Evolutionary conservation across 2,329 filamentous ascomycete genomes (phyloP), one percentile per base, ranked within the genome.

Genomic region (Tolypocladium sp.): DNA sequence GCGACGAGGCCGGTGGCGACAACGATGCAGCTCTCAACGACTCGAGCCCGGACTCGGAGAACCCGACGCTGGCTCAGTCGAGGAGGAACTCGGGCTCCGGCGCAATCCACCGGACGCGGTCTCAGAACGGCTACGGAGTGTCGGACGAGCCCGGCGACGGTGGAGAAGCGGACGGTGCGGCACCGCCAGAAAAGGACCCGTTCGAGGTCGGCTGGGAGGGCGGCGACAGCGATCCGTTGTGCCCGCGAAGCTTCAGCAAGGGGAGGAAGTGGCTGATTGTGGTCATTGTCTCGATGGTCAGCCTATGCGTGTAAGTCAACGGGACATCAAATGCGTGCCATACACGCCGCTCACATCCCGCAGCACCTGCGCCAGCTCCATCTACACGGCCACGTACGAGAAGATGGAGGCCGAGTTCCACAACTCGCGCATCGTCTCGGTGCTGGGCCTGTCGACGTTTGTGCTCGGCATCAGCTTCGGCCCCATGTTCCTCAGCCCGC

Each of bases 361-460:
- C 37, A 92, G 89, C 58, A 96, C 92, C 10, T 91, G 88, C 69
- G 85, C 90, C 1, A 92, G 89, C 55, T 94, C 91, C n/a, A 85
- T 96, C 66, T 96, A 97, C 73, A 93, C 91, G 0, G 84, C 85
- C 15, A 94, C 90, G 0, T 97, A 96, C 71, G 70, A 68, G 22
- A 89, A 94, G 72, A 84, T 96, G 73, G 84, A 87, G 62, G 75
- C 78, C 33, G 89, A 95, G 60, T 95, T 96, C 66, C 75, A 83
- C 63, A 82, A 83, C 66, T 88, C 89, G 0, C 81, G 83, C 59
- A 78, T 90, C 56, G 81, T 95, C 30, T 90, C 88, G 15, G 91
- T 91, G 3, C 73, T 96, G 12, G 93, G 92, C 0, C 76, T 97
- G 57, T 92, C 90, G 0, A 80, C 89, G 1, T 97, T 92, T 68